Conservation (phyloP, 2,329 filamentous ascomycete genomes). For the Harringtonia aguacate region DNA sequence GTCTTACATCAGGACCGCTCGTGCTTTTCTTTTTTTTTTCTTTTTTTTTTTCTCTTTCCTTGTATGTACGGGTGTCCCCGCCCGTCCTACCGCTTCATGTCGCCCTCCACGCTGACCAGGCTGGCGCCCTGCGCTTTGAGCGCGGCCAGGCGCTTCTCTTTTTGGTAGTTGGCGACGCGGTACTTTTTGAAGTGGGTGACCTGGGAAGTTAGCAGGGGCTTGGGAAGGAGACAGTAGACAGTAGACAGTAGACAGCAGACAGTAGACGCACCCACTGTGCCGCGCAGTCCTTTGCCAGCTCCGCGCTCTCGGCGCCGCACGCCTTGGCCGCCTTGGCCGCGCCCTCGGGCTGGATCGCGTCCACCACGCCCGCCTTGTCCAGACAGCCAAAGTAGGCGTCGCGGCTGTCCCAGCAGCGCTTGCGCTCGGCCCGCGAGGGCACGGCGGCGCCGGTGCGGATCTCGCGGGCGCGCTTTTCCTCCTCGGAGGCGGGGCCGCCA, state of each 20-base stretch:
- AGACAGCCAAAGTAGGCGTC: slow-evolving; percentile 85
- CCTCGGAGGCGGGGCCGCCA: slow-evolving; percentile 23
- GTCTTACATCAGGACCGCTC: no score
- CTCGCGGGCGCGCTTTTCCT: slow-evolving; percentile 38
- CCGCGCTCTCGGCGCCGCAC: slow-evolving; percentile 30
- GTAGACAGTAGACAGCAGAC: neutral
- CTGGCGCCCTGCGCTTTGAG: slow-evolving; percentile 64
- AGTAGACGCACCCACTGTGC: slow-evolving; percentile 62
- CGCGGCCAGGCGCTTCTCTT: slow-evolving; percentile 66
- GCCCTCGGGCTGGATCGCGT: slow-evolving; percentile 40
- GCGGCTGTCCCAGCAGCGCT: slow-evolving; percentile 79
- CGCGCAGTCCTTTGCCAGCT: slow-evolving; percentile 79
- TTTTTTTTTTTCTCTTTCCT: neutral
- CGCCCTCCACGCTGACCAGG: slow-evolving; percentile 31
- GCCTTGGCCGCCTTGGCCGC: slow-evolving; percentile 24
- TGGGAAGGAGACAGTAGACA: neutral
- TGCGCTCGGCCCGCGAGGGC: slow-evolving; percentile 73
- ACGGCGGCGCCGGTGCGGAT: slow-evolving; percentile 53
- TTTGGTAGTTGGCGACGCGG: slow-evolving; percentile 83
- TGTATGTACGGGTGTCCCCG: slow-evolving; percentile 6
- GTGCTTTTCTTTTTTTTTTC: neutral
- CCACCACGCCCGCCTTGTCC: slow-evolving; percentile 70
- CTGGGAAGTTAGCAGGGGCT: slow-evolving; percentile 29
- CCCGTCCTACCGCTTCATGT: no score
- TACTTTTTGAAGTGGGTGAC: slow-evolving; percentile 98